Base-by-base conservation (phyloP, 2,329 filamentous ascomycete species). In the Arthrobotrys megalospora region DNA sequence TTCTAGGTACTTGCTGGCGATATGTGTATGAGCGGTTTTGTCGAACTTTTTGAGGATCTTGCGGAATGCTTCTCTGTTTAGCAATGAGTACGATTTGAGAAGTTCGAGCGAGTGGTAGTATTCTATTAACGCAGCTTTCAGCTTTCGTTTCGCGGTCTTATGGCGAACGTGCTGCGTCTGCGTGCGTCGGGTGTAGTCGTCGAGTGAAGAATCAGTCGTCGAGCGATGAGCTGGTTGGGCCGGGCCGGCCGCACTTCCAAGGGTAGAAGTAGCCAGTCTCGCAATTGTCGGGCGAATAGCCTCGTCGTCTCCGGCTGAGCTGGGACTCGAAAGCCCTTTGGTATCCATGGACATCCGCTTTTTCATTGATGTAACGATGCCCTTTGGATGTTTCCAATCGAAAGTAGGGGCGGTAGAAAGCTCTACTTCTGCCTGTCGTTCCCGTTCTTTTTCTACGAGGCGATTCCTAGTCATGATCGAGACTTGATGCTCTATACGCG, bases 21-120 rank as follows among this genome's bases (percentile, higher is more conserved):
- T 93, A 10, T 91, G 89, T 47, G 93, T 91, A 81, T 94, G 90
- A 71, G 94, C 90, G 1, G 92, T 90, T 85, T 98, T 99, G 87
- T 98, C 94, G 83, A 96, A 98, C 85, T 99, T 99, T 84, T 99
- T 99, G 85, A 97, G 97, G 83, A 99, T 93, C 84, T 99, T 99
- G 36, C 94, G 91, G 83, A 98, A 98, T 0, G 94, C 96, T 0
- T 93, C 97, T 60, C 93, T 89, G 84, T 99, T 99, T 12, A 97
- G 87, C 21, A 97, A 86, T 0, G 94, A 91, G 82, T 97, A 99
- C 0, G 93, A 92, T 85, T 97, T 98, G 76, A 99, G 88, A 53
- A 98, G 86, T 83, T 99, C 96, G 12, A 99, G 87, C 0, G 93
- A 92, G 19, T 95, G 91, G 83, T 99, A 98, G 83, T 94, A 97